Conservation (phyloP, 2,329 filamentous ascomycete genomes). For the Rhinocladiella similis region DNA sequence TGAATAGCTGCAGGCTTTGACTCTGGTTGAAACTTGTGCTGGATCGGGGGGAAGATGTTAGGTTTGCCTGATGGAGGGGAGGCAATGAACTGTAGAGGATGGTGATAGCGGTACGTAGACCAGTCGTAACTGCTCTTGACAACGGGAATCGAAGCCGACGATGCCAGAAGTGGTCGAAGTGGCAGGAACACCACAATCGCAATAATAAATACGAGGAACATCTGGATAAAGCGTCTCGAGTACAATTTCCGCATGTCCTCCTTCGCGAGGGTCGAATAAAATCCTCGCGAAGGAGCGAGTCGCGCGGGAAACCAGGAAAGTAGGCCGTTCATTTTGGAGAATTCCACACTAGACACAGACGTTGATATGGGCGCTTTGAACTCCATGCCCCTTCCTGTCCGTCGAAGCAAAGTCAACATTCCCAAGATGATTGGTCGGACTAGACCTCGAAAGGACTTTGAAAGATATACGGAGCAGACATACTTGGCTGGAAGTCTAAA, state of each 20-base stretch:
- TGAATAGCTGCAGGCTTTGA: slow-evolving; percentile 1
- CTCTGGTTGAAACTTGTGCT: slow-evolving; percentile 32
- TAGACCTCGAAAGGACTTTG: too few relatives aligned
- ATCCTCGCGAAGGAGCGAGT: not conserved
- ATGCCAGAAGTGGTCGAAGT: not conserved
- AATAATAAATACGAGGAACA: too few relatives aligned
- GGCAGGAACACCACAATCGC: not conserved
- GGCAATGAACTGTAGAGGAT: slow-evolving; percentile 5
- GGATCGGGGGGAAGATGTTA: slow-evolving; percentile 31
- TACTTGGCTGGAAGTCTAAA: too few relatives aligned
- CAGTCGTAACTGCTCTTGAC: slow-evolving; percentile 7
- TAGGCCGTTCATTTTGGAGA: too few relatives aligned
- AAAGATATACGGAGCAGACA: too few relatives aligned
- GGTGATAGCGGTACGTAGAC: not conserved
- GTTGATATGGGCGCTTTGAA: too few relatives aligned
- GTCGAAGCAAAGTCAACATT: too few relatives aligned
- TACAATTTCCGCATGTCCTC: not conserved
- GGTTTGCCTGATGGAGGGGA: slow-evolving; percentile 29
- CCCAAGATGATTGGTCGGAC: too few relatives aligned
- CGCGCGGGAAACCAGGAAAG: too few relatives aligned
- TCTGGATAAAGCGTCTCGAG: not conserved
- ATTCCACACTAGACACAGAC: too few relatives aligned
- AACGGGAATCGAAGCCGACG: not conserved
- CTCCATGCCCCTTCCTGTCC: too few relatives aligned
- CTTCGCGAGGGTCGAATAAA: not conserved